Percentiles rank a stretch among this genome's conserved stretches.
Evolutionary conservation across 2,329 filamentous ascomycete species (phyloP).

Genomic region (Exophiala sp.): DNA sequence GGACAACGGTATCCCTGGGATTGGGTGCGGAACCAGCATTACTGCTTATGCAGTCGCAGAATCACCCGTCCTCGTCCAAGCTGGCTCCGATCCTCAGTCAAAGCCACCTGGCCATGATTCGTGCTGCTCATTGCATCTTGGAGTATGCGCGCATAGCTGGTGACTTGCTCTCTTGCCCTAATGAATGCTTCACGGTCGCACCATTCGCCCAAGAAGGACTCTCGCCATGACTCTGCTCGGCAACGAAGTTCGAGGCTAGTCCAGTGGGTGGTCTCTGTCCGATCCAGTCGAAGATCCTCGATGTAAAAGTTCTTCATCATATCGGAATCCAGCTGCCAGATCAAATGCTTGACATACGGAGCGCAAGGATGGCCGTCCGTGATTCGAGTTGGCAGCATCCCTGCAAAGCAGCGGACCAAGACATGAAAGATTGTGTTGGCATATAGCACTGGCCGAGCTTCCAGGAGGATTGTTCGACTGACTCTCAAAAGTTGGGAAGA

Average conservation of each 20-base stretch:
- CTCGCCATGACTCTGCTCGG: conserved; percentile 24
- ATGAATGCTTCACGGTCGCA: conserved; percentile 25
- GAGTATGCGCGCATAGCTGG: conserved; percentile 22
- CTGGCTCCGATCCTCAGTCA: conserved; percentile 22
- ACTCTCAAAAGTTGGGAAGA: conserved; percentile 24
- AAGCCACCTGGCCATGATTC: conserved; percentile 1
- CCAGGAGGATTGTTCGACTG: conserved; percentile 18
- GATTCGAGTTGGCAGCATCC: conserved; percentile 19
- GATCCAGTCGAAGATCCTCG: conserved; percentile 16
- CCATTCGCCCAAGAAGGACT: conserved; percentile 26
- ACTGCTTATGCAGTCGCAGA: conserved; percentile 12
- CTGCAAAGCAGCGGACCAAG: conserved; percentile 19
- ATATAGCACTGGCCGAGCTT: conserved; percentile 26
- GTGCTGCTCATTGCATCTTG: conserved; percentile 18
- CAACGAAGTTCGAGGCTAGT: conserved; percentile 22
- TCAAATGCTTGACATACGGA: conserved; percentile 18
- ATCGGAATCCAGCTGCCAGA: conserved; percentile 27
- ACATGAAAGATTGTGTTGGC: conserved; percentile 24
- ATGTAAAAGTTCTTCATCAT: conserved; percentile 21
- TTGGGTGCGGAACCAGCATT: neutral
- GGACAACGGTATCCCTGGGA: neutral
- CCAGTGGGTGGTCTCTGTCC: conserved; percentile 8
- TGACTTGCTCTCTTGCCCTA: conserved; percentile 18
- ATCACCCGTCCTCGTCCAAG: conserved; percentile 23
- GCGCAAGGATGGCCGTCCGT: conserved; percentile 14